Base-by-base conservation (phyloP, 768 basidiomycete genomes). In the Phanerochaete carnosa region DNA sequence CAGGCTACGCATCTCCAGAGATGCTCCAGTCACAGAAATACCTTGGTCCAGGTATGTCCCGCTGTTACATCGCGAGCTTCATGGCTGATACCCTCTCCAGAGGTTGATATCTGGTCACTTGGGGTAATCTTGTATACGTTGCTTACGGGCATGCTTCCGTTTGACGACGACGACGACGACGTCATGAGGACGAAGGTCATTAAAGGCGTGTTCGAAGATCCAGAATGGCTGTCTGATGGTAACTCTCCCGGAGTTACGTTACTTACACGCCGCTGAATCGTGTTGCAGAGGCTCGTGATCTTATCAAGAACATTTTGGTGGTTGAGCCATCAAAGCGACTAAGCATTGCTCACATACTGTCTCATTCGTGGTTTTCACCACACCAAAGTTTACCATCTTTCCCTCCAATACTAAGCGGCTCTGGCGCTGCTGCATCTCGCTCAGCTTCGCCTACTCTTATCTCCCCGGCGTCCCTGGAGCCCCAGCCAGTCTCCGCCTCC, bases 61-160 rank as follows among this genome's bases (percentile, higher is more conserved):
- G 11, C 59, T 39, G 50, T 50, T 12, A 25, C 50, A 16, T 29
- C 39, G 57, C 45, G 45, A 13, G 51, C 33, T 43, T 30, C 32
- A 13, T 53, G 22, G 35, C 53, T 69, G 57, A 73, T 61, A 43
- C n/a, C 55, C 35, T 45, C 37, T 46, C 12, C 74, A 91, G 95
- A 98, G 83, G 94, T 96, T 50, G 95, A 98, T 69, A 80, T 95
- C 33, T 98, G 95, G 95, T 98, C 95, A 4, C 79, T 96, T 53
- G 95, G 95, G 0, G 83, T 97, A 62, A 97, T 98, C 55, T 78
- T 98, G 13, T 96, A 95, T 70, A 89, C 88, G 55, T 81, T 97
- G 32, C 80, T 97, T 46, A 94, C 93, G 0, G 95, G 95, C 73
- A 92, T 90, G 9, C 75, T 95, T 19, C 94, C 94, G 1, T 95